Percentiles rank a stretch among this genome's conserved stretches.
These are phyloP conservation scores for Neurospora sp. DNA, from an alignment of 495 filamentous ascomycete genomes.

Conservation along the genomic window DNA sequence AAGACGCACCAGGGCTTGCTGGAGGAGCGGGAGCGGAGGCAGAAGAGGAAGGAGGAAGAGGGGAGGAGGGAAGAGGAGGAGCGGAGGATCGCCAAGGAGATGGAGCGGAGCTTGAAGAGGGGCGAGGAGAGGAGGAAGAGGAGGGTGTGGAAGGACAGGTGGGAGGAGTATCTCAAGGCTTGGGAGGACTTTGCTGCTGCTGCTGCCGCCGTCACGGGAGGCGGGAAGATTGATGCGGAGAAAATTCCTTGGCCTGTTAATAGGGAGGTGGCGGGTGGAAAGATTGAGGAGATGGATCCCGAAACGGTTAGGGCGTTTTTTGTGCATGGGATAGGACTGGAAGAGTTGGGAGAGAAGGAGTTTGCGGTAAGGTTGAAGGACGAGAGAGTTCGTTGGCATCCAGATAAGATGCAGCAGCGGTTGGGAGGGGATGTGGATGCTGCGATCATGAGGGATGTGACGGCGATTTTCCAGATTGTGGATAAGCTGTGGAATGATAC, in stretches of 20 bases:
- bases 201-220: constrained; percentile 13
- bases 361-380: constrained; percentile 58
- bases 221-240: constrained; percentile 25
- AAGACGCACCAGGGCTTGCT: constrained; percentile 59
- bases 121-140: constrained; percentile 32
- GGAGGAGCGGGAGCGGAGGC: constrained; percentile 40
- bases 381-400: constrained; percentile 92
- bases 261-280: constrained; percentile 38
- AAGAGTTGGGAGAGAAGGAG: constrained; percentile 52
- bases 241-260: constrained; percentile 72
- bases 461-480: constrained; percentile 83
- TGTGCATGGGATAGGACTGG: constrained; percentile 29
- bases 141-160: constrained; percentile 35
- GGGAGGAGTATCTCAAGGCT: constrained; percentile 51
- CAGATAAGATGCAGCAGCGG: constrained; percentile 93
- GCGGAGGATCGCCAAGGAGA: constrained; percentile 37
- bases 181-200: constrained; percentile 42
- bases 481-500: constrained; percentile 70
- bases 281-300: constrained; percentile 13
- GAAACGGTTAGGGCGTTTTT: constrained; percentile 31
- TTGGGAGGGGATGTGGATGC: constrained; percentile 59
- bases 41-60: constrained; percentile 27
- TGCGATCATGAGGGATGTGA: constrained; percentile 64
- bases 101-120: constrained; percentile 39
- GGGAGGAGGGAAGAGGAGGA: constrained; percentile 34